These are phyloP conservation scores for Ogataea parapolymorpha DNA, from an alignment of 805 yeast genomes.

Conservation along the genomic window DNA sequence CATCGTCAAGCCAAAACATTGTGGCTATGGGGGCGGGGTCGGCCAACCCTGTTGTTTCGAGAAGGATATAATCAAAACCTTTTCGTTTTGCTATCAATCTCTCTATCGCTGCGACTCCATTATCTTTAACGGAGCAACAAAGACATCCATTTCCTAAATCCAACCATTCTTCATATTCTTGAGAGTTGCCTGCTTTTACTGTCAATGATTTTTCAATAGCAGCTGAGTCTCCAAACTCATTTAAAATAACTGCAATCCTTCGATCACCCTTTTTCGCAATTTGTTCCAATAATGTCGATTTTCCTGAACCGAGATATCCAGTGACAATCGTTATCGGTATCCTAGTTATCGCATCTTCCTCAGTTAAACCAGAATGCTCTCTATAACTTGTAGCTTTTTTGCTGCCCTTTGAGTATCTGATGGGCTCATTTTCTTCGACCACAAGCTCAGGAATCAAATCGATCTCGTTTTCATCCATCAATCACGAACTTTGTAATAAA, in stretches of 20 bases:
- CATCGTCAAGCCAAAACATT: constrained; percentile 98
- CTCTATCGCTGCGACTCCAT: constrained; percentile 93
- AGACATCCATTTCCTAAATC: constrained; percentile 96
- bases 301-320: constrained; percentile 94
- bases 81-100: constrained; percentile 67
- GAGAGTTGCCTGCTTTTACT: constrained; percentile 48
- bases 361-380: constrained; percentile 17
- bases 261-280: constrained; percentile 69
- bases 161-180: constrained; percentile 84
- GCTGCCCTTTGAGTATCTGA: constrained; percentile 22
- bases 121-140: constrained; percentile 94
- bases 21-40: constrained; percentile 97
- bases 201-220: constrained; percentile 87
- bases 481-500: no score
- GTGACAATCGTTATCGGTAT: constrained; percentile 93
- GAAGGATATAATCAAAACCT: constrained; percentile 78
- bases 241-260: constrained; percentile 83
- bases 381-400: constrained; percentile 6
- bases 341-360: constrained; percentile 34
- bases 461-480: constrained; percentile 3
- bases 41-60: constrained; percentile 95
- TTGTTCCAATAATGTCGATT: constrained; percentile 75
- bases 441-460: constrained; percentile 31
- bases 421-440: constrained; percentile 20
- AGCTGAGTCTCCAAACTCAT: constrained; percentile 88